Evolutionary conservation across 225 moss, liverwort and hornwort species (phyloP).

Genomic region (Bryum argenteum): DNA sequence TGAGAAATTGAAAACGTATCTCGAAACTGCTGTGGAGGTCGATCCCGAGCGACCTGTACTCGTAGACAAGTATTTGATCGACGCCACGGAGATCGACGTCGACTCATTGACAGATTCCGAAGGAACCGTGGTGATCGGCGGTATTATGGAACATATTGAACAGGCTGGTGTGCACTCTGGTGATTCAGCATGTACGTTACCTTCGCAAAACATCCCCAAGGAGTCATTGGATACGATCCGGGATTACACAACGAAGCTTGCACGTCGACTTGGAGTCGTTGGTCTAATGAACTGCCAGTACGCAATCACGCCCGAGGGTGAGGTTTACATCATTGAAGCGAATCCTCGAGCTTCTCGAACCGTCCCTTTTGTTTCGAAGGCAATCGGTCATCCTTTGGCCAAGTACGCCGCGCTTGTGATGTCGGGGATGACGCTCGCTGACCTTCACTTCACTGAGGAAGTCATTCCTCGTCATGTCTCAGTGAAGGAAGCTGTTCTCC

Average conservation of each 20-base stretch:
- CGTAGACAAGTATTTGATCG: constrained; percentile 89
- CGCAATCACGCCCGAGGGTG: constrained; percentile 69
- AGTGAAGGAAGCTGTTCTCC: constrained; percentile 94
- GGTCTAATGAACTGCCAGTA: constrained; percentile 99
- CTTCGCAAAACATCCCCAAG: constrained; percentile 68
- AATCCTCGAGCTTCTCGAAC: constrained; percentile 97
- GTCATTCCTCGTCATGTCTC: constrained; percentile 89
- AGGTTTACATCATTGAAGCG: constrained; percentile 94
- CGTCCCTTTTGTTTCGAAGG: constrained; percentile 98
- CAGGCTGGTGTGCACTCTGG: constrained; percentile 99
- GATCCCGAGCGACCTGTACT: constrained; percentile 95
- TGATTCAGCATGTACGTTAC: constrained; percentile 91
- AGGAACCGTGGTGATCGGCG: constrained; percentile 91
- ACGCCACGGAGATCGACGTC: constrained; percentile 93
- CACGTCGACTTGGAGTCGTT: constrained; percentile 74
- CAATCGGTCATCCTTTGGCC: constrained; percentile 96
- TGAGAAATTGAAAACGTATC: constrained; percentile 80
- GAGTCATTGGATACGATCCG: constrained; percentile 64
- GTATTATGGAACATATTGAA: constrained; percentile 99
- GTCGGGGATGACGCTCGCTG: constrained; percentile 74
- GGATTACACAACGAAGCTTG: constrained; percentile 77
- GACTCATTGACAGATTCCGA: constrained; percentile 83
- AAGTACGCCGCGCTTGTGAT: constrained; percentile 94
- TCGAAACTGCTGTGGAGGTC: constrained; percentile 95
- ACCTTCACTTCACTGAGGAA: constrained; percentile 70